Conservation (phyloP, 768 basidiomycete genomes). For the Leccinum variicolor region DNA sequence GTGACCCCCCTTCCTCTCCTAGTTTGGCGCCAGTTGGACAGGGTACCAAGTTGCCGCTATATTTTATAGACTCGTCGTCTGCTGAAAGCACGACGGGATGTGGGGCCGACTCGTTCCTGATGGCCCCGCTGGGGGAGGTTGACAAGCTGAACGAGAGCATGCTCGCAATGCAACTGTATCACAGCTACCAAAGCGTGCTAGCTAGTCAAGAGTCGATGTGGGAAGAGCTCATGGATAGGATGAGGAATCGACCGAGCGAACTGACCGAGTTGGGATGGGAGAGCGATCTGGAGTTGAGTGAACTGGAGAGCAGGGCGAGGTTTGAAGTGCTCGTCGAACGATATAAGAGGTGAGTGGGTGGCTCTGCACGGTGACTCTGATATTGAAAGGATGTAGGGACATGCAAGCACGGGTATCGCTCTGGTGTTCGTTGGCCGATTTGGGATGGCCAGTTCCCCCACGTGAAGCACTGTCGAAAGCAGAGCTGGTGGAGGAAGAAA, state of each 20-base stretch:
- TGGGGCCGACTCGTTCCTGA: conserved; percentile 30
- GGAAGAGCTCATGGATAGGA: conserved; percentile 64
- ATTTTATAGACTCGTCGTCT: conserved; percentile 45
- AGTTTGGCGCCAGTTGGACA: conserved; percentile 7
- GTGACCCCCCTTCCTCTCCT: conserved; percentile 20
- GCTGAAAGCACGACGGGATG: conserved; percentile 40
- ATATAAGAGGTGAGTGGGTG: conserved; percentile 45
- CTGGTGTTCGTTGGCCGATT: conserved; percentile 58
- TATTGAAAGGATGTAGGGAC: conserved; percentile 40
- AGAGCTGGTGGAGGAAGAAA: conserved; percentile 65
- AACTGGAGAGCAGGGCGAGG: conserved; percentile 51
- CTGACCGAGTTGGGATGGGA: conserved; percentile 67
- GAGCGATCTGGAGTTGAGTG: conserved; percentile 58
- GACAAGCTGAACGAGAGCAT: conserved; percentile 52
- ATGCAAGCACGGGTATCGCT: conserved; percentile 62
- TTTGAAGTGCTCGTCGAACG: conserved; percentile 60
- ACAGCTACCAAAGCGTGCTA: conserved; percentile 57
- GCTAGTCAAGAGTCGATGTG: conserved; percentile 76
- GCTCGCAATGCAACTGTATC: conserved; percentile 68
- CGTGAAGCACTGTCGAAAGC: conserved; percentile 66
- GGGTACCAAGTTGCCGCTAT: conserved; percentile 29
- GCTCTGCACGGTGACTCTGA: neutral
- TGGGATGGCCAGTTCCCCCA: conserved; percentile 58
- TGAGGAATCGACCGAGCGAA: conserved; percentile 53
- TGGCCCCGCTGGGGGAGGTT: conserved; percentile 42